Base-by-base conservation (phyloP, 176 grass and related monocot species). In the Oryza australiensis region DNA sequence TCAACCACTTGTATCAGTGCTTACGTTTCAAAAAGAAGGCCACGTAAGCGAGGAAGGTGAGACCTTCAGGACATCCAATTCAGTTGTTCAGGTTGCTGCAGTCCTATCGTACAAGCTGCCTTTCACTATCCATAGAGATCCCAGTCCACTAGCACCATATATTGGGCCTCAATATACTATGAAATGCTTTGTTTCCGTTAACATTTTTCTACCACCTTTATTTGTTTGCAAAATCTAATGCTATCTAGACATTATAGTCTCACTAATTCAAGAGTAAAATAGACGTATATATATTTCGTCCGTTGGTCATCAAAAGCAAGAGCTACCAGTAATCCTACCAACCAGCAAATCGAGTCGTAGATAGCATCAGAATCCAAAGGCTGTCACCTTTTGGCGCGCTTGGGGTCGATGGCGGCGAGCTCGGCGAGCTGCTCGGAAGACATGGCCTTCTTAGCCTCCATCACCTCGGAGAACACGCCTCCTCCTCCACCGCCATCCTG, bases 371-470 rank as follows among this genome's bases (percentile, higher is more conserved):
- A 72, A 73, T 67, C 66, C 35, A 5, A 77, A 43, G 80, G 62
- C 38, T 26, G 20, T 63, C 46, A 93, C 92, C 95, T 98, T 83
- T 94, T 98, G 62, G 83, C 95, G 45, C 90, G 90, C 79, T 94
- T 98, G 23, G 92, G 95, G 66, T 98, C 90, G 82, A 89, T 86
- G n/a, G 93, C 85, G 24, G 90, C 86, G 40, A 98, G 78, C 82
- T 94, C 92, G 3, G 86, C 42, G 0, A 98, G 95, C 84, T 98
- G 90, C 66, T 98, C 86, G 32, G 92, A 85, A 9, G 88, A 89
- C 90, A 89, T 89, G 82, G 93, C 89, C 82, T 94, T 98, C 79
- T 98, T 98, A 16, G 86, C 79, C 88, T 98, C 95, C 71, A 92
- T 73, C 30, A 87, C 89, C 7, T 94, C 93, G 70, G 84, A 79